Evolutionary conservation across 2,329 filamentous ascomycete species (phyloP), one percentile per base, ranked within the genome.

Genomic region (Aspergillus nomiae): DNA sequence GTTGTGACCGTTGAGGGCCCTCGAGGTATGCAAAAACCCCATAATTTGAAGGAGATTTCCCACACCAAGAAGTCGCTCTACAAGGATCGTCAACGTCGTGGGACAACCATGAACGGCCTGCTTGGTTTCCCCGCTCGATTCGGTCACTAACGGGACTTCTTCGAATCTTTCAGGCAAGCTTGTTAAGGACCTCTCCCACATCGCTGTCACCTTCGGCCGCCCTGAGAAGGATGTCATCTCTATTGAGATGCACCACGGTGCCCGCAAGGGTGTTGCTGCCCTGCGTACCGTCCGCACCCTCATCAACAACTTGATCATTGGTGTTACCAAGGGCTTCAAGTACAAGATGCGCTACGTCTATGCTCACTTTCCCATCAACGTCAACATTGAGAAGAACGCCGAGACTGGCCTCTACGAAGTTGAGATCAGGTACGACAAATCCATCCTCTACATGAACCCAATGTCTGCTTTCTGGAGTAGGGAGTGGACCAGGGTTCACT

Each of bases 261-360:
- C 87, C 80, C 92, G 95, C 86, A 99, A 99, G 90, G 94, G 92
- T 82, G 91, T 99, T 80, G 95, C 95, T 79, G 92, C 94, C 75
- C 93, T 99, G 84, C 93, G 95, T 78, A 99, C 95, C 78, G 95
- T 99, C 86, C 92, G 93, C 80, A 94, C 94, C 72, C 84, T 98
- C 84, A 96, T 99, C 88, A 92, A 96, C 89, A 99, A 99, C 91
- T 83, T 99, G 85, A 92, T 99, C 84, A 90, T 94, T 77, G 95
- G 95, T 83, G 95, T 99, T 74, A 99, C 95, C 82, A 96, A 94
- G 88, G 95, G 95, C 75, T 99, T 91, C 92, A 96, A 96, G 87
- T 99, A 99, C 91, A 99, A 99, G 92, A 98, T 99, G 94, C 92
- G 96, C 80, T 99, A 99, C 87, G 95, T 99, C 84, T 99, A 99